Evolutionary conservation across 345 rosid genomes (phyloP), one percentile per base, ranked within the genome.

Genomic region (Populus alba): DNA sequence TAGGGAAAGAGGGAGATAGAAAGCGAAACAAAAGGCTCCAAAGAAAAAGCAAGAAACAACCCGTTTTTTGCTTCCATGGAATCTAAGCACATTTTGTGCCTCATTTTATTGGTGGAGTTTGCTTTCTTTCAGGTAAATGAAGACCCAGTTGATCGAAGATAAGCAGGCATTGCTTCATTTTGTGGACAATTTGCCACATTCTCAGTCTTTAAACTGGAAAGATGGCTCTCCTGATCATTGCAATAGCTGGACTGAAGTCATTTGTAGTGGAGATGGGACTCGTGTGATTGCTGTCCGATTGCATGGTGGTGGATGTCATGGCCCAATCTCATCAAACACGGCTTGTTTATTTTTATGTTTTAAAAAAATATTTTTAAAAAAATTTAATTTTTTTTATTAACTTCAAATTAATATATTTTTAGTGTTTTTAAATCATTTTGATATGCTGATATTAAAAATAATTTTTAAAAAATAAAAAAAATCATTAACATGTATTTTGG

Each of bases 291-390:
- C 97, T 27, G 81, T 96, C 73, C 84, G 99, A 81, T 86, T 96
- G 76, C 99, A 98, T 15, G 99, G 89, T 3, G 83, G 89, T 75
- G 97, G 97, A 59, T 90, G 94, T 65, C 80, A 82, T 45, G 97
- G 97, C 31, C 89, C 85, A 7, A 85, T 96, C 81, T 93, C 97
- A 2, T 84, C 94, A 49, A 78, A 89, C 68, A 91, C n/a, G 27
- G 1, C 1, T 25, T 25, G 27, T 25, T 25, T 25, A 25, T 25
- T 25, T 25, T 1, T 25, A 1, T 25, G 27, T 25, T 25, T 25
- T 25, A 25, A 25, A 25, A 25, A 25, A 0, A 0, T 0, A 0
- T 25, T 25, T 25, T 25, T 25, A 25, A 25, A 25, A 25, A 25
- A 25, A 25, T 25, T 25, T 0, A 25, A 25, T 25, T 25, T 25